Evolutionary conservation across 495 filamentous ascomycete species (phyloP), one percentile per base, ranked within the genome.

Genomic region (Aeminium ludgeri): DNA sequence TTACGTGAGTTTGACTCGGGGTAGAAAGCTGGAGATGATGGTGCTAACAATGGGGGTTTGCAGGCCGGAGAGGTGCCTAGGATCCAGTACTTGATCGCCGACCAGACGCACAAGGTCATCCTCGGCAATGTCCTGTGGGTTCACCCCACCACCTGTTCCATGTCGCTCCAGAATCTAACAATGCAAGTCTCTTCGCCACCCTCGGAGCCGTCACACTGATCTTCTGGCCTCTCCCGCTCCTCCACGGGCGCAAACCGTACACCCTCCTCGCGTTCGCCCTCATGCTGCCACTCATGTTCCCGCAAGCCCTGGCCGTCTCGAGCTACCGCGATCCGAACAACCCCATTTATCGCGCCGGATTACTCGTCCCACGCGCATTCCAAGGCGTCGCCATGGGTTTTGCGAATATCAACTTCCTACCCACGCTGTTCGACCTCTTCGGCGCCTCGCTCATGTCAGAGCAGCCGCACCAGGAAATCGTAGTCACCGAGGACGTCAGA

Each of bases 211-310:
- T 78, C 1, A 81, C 71, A 1, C 65, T 80, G 25, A 50, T 81
- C 20, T 72, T 71, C 51, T 86, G 80, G 79, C 79, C 80, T 1
- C 58, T 86, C 6, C 74, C 80, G 7, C 58, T 85, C n/a, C 64
- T 85, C 1, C 78, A 84, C 54, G 80, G 80, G 13, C 68, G 79
- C 27, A 83, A 83, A 55, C 74, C 77, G 6, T 86, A 85, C 54
- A 73, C 73, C 28, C 54, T 86, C 32, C 63, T 65, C 28, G 68
- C 76, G 17, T 63, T 81, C 31, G 64, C 71, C 6, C 50, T 81
- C 13, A 68, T 76, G n/a, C 66, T 84, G 59, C 77, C 78, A 15
- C 62, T 86, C 1, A 69, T 84, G 34, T 76, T 85, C 47, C 80
- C 80, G 0, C 79, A 86, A 52, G 80, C 76, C 10, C 55, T 83